These are phyloP conservation scores for Takashimella tepidaria DNA, from an alignment of 1,284 basidiomycete species.

Conservation along the genomic window DNA sequence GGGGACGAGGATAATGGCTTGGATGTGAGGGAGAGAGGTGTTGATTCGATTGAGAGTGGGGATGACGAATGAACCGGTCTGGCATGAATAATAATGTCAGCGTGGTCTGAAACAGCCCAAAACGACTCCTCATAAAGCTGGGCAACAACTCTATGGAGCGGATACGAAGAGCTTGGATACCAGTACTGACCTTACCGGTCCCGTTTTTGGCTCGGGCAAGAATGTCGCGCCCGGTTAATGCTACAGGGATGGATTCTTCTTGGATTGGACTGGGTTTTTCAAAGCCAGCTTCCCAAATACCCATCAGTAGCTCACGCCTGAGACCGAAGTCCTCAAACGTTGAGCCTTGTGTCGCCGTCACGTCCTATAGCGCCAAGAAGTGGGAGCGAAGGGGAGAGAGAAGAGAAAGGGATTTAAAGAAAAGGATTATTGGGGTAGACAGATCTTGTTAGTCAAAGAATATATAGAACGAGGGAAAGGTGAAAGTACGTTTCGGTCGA, in stretches of 20 bases:
- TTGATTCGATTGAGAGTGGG: constrained; percentile 93
- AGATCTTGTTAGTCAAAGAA: background rate
- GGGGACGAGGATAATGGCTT: constrained; percentile 88
- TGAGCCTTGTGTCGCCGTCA: constrained; percentile 80
- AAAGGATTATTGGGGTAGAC: too few species aligned
- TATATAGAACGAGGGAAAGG: background rate
- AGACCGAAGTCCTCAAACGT: constrained; percentile 86
- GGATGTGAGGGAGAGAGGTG: constrained; percentile 79
- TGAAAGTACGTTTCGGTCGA: background rate
- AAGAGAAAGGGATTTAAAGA: background rate
- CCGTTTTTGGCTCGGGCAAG: constrained; percentile 60
- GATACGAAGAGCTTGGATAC: background rate
- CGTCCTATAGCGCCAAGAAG: constrained; percentile 58
- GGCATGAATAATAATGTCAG: constrained; percentile 41
- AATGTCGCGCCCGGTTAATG: constrained; percentile 80
- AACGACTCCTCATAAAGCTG: too few species aligned
- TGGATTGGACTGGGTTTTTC: constrained; percentile 96
- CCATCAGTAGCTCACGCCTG: constrained; percentile 77
- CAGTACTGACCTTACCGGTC: constrained; percentile 41
- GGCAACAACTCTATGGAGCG: too few species aligned
- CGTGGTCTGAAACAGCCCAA: background rate
- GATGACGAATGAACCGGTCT: constrained; percentile 98
- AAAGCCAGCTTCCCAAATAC: constrained; percentile 94
- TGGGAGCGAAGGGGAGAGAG: background rate
- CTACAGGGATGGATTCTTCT: constrained; percentile 91